Evolutionary conservation across 352 stramenopile species (phyloP), one percentile per base, ranked within the genome.

Genomic region (Globisporangium carolinianum): DNA sequence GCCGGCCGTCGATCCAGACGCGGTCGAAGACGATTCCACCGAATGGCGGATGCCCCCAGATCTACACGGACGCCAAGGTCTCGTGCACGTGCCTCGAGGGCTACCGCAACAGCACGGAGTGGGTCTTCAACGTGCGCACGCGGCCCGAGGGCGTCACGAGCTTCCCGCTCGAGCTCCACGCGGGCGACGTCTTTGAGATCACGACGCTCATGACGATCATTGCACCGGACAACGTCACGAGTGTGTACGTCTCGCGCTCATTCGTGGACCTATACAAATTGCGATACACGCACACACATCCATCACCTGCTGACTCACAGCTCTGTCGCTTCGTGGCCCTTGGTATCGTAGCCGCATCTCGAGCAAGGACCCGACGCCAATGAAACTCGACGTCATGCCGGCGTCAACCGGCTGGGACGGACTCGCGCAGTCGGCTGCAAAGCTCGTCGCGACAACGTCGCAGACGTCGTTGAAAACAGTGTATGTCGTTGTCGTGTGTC

Each of bases 1-100:
- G 70, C 41, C 67, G 70, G 47, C 74, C 73, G 47, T 77, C 69
- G 36, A 61, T 87, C 18, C 66, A 84, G 61, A 83, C 70, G 53
- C 73, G 76, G 37, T 76, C 67, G 11, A 63, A 60, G 35, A 53
- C 55, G 6, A 63, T 84, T 39, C 61, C 59, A 24, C 61, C 76
- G 24, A 87, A 87, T 47, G 68, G 68, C 41, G 73, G 64, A 39
- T 87, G 74, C 39, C 72, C 71, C 0, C 53, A 72, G 6, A 62
- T 75, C 32, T 79, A 79, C 58, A 82, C 68, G 51, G 61, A 67
- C 42, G 71, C 52, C 12, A 62, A 68, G n/a, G 73, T 80, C 24
- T 82, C 70, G 48, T 87, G 76, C 61, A 87, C 76, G 39, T 87
- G 76, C 51, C 63, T 87, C 51, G 54, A 70, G 14, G 68, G 72